Base-by-base conservation (phyloP, 345 rosid genomes). In the Jatropha curcas region DNA sequence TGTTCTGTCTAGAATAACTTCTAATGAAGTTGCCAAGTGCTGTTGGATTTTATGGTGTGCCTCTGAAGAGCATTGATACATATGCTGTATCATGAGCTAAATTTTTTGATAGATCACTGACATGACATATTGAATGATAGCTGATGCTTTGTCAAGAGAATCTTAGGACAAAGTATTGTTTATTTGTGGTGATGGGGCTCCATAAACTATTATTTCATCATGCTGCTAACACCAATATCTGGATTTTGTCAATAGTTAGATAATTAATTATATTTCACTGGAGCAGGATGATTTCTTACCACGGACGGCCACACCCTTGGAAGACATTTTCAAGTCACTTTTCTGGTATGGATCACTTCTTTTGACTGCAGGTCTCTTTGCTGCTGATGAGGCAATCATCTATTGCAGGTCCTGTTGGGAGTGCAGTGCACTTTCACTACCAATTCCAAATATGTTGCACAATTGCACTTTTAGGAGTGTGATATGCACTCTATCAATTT, bases 271-370 rank as follows among this genome's bases (percentile, higher is more conserved):
- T 37, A 34, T 71, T 70, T 73, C 57, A 55, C 46, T 77, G 71
- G 48, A 73, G 55, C 90, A 95, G 97, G 99, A 95, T 86, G 99
- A 95, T 74, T 95, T 92, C 84, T 85, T 95, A 79, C 98, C 98
- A 0, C 87, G 96, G 77, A 95, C 94, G 43, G 94, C 99, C 68
- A 95, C 98, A 14, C 98, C 99, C 20, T 73, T 92, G 82, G 93
- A 92, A 86, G 99, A 95, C 87, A 92, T 95, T 75, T 95, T 95
- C 93, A 91, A 91, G 84, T 95, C 98, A 68, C 92, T 95, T 72
- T 91, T 92, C 96, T 95, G 99, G 99, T 91, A 89, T 65, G 13
- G 59, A 52, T 65, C 22, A 28, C n/a, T 35, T 45, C 37, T 58
- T 30, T 14, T 45, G 2, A 8, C 37, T 58, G 5, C 30, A 17